These are phyloP conservation scores for Gryganskiella cystojenkinii DNA, from an alignment of 192 early-diverging fungal genomes.

Conservation along the genomic window DNA sequence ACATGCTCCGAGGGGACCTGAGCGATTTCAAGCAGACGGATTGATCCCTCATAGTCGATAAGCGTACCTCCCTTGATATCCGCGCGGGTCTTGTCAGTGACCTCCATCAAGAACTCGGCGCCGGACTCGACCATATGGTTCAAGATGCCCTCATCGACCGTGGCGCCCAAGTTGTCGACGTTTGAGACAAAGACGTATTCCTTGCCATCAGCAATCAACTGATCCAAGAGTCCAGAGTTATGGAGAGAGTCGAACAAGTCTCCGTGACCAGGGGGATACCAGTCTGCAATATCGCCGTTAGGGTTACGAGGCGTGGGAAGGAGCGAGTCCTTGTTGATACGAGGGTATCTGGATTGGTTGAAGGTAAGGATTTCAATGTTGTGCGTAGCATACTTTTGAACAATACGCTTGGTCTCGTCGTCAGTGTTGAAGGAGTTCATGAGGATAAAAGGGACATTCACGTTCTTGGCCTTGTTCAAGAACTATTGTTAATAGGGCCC, in stretches of 20 bases:
- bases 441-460: conserved; percentile 95
- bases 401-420: conserved; percentile 95
- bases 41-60: conserved; percentile 95
- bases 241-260: conserved; percentile 96
- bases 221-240: conserved; percentile 94
- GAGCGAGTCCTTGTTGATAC: conserved; percentile 92
- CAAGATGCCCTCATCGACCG: conserved; percentile 93
- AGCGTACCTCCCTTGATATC: conserved; percentile 99
- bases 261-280: conserved; percentile 99
- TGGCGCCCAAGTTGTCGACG: conserved; percentile 98
- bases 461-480: conserved; percentile 88
- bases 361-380: conserved; percentile 95
- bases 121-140: conserved; percentile 89
- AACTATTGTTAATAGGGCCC: conserved; percentile 63
- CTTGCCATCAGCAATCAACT: conserved; percentile 93
- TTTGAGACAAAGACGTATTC: conserved; percentile 99
- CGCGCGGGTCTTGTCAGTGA: conserved; percentile 99
- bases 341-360: conserved; percentile 96
- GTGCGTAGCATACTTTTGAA: conserved; percentile 97
- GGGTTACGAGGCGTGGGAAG: conserved; percentile 84
- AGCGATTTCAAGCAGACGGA: conserved; percentile 96
- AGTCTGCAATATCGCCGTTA: conserved; percentile 72
- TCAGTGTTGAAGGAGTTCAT: conserved; percentile 99
- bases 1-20: conserved; percentile 98
- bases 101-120: conserved; percentile 98